phyloP scores from a whole-genome alignment of 352 stramenopile genomes.

The Pythium aquatile region DNA sequence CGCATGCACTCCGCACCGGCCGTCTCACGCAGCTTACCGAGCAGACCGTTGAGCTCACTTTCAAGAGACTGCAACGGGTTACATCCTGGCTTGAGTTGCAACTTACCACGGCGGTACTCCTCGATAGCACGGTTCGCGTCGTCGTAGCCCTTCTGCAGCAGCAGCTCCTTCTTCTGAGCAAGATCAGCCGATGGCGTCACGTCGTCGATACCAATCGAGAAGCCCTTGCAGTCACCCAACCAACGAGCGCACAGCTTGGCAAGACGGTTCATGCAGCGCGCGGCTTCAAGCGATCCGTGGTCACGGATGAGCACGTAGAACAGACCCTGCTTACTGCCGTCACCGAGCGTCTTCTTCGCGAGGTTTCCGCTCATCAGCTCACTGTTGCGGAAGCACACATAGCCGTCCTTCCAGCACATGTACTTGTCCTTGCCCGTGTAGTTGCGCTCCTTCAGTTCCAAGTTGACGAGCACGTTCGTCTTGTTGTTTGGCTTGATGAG shows the following conservation, averaged over 20 bases:
- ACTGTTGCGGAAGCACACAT: slow-evolving; percentile 95
- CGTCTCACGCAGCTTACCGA: slow-evolving; percentile 97
- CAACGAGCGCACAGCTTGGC: slow-evolving; percentile 97
- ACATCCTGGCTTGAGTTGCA: slow-evolving; percentile 96
- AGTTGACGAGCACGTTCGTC: slow-evolving; percentile 76
- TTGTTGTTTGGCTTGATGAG: slow-evolving; percentile 89
- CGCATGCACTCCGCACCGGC: slow-evolving; percentile 98
- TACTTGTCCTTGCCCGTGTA: slow-evolving; percentile 91
- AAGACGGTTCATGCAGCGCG: slow-evolving; percentile 97
- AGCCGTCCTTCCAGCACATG: slow-evolving; percentile 99
- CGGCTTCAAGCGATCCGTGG: slow-evolving; percentile 90
- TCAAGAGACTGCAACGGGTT: slow-evolving; percentile 97
- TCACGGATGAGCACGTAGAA: slow-evolving; percentile 98
- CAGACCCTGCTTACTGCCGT: slow-evolving; percentile 97
- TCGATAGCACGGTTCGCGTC: slow-evolving; percentile 91
- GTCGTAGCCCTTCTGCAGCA: slow-evolving; percentile 89
- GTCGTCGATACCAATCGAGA: slow-evolving; percentile 99
- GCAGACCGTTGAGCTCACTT: slow-evolving; percentile 97
- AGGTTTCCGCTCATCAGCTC: slow-evolving; percentile 98
- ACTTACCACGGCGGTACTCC: slow-evolving; percentile 92
- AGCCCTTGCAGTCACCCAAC: slow-evolving; percentile 96
- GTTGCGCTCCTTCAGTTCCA: slow-evolving; percentile 95
- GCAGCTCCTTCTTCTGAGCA: slow-evolving; percentile 92
- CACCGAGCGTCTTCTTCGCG: slow-evolving; percentile 98
- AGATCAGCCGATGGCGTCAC: slow-evolving; percentile 97